Evolutionary conservation across 2,329 filamentous ascomycete genomes (phyloP).

Genomic region (Ceratocystis destructans): DNA sequence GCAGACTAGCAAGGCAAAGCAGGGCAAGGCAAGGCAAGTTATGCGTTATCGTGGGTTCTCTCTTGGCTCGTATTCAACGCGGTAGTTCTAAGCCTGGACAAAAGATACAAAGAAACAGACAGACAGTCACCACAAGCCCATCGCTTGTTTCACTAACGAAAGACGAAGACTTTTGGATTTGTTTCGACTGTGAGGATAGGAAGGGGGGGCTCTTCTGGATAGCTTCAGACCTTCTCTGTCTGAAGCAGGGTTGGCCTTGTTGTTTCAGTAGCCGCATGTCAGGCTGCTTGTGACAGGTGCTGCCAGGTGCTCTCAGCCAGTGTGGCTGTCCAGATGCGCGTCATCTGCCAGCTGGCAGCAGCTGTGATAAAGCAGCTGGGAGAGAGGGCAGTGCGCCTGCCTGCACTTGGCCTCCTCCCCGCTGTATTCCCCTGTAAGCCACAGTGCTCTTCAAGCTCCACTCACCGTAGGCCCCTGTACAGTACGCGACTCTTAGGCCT

Average conservation of each 20-base stretch:
- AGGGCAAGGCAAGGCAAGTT: background rate
- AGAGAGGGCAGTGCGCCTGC: background rate
- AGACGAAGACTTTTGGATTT: background rate
- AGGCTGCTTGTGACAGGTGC: background rate
- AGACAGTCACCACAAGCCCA: background rate
- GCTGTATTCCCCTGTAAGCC: no score
- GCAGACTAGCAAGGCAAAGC: background rate
- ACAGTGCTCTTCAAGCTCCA: no score
- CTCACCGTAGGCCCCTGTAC: no score
- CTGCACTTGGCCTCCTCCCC: background rate
- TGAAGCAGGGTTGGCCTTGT: background rate
- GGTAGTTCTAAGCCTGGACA: background rate
- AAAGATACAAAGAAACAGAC: background rate
- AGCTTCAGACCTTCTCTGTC: background rate
- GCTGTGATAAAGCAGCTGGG: background rate
- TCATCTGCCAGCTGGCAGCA: background rate
- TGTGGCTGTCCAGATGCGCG: background rate
- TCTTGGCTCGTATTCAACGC: background rate
- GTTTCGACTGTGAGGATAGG: background rate
- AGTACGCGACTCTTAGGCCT: no score
- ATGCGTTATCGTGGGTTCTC: background rate
- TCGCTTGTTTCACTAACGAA: background rate
- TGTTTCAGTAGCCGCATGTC: background rate
- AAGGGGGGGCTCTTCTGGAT: background rate
- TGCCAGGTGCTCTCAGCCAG: background rate